phyloP scores from a whole-genome alignment of 257 asterid species.

The Voacanga thouarsii region DNA sequence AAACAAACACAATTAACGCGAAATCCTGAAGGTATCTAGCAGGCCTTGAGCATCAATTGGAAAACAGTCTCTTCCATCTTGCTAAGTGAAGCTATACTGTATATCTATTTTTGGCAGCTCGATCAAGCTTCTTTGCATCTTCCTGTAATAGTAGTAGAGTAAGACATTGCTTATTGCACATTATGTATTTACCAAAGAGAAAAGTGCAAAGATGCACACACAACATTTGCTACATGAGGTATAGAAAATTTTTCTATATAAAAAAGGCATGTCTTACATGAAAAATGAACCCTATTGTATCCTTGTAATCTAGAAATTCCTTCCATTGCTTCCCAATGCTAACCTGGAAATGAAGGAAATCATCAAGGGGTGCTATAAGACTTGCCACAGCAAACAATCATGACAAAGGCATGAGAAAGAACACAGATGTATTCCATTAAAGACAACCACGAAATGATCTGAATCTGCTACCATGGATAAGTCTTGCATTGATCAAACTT shows the following conservation, averaged over 20 bases:
- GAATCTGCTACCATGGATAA: neutral
- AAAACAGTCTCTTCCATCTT: constrained; percentile 1
- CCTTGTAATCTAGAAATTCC: constrained; percentile 76
- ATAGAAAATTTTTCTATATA: neutral
- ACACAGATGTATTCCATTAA: neutral
- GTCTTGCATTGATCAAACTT: neutral
- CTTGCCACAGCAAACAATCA: neutral
- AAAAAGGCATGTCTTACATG: constrained; percentile 46
- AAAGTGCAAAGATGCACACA: neutral
- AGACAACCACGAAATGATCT: neutral
- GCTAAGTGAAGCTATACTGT: constrained; percentile 30
- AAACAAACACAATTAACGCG: neutral
- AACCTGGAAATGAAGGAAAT: constrained; percentile 42
- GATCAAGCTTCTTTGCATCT: constrained; percentile 63
- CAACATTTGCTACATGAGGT: neutral
- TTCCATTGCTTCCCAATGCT: constrained; percentile 95
- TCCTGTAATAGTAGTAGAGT: constrained; percentile 44
- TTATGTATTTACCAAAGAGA: neutral
- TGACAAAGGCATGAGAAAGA: neutral
- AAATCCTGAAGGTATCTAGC: neutral
- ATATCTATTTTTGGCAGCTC: constrained; percentile 60
- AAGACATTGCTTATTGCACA: neutral
- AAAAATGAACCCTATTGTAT: constrained; percentile 64
- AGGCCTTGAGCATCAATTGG: neutral
- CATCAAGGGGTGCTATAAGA: neutral